Conservation (phyloP, 225 moss, liverwort and hornwort genomes). For the Bryoerythrophyllum caledonicum region DNA sequence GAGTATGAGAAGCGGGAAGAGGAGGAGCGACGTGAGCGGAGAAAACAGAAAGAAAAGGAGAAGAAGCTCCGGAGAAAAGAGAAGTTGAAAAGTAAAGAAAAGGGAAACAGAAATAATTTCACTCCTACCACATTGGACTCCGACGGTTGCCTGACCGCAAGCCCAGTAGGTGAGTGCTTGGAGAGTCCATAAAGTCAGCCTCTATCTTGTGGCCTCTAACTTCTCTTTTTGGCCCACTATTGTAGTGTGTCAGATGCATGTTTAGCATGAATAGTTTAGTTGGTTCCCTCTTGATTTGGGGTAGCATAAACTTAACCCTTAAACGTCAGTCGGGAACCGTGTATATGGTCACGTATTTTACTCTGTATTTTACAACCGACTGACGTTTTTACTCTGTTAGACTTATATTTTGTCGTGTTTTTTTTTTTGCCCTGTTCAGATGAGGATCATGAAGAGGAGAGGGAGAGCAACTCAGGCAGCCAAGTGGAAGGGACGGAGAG, state of each 20-base stretch:
- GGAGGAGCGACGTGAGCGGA: slow-evolving; percentile 92
- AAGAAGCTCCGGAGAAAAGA: slow-evolving; percentile 97
- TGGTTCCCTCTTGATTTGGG: no score
- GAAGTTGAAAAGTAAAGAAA: slow-evolving; percentile 90
- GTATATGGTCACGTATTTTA: no score
- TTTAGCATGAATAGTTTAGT: no score
- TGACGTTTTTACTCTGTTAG: no score
- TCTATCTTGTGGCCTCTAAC: slow-evolving; percentile 2
- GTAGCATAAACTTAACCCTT: no score
- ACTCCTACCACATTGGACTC: slow-evolving; percentile 45
- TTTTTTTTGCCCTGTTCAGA: slow-evolving; percentile 32
- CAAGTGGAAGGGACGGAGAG: slow-evolving; percentile 75
- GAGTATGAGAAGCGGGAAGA: slow-evolving; percentile 99
- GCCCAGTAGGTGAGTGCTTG: slow-evolving; percentile 36
- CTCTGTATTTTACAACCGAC: no score
- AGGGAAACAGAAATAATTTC: slow-evolving; percentile 66
- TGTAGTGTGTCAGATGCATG: no score
- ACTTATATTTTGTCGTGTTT: slow-evolving; percentile 10
- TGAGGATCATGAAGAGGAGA: slow-evolving; percentile 69
- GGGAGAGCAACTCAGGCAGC: slow-evolving; percentile 64
- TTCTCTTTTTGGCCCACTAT: no score
- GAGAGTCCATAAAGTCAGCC: background rate
- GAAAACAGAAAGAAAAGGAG: slow-evolving; percentile 96
- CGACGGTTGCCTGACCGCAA: slow-evolving; percentile 46
- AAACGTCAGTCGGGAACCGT: no score